These are phyloP conservation scores for Zalerion maritima DNA, from an alignment of 495 filamentous ascomycete species.

Conservation along the genomic window DNA sequence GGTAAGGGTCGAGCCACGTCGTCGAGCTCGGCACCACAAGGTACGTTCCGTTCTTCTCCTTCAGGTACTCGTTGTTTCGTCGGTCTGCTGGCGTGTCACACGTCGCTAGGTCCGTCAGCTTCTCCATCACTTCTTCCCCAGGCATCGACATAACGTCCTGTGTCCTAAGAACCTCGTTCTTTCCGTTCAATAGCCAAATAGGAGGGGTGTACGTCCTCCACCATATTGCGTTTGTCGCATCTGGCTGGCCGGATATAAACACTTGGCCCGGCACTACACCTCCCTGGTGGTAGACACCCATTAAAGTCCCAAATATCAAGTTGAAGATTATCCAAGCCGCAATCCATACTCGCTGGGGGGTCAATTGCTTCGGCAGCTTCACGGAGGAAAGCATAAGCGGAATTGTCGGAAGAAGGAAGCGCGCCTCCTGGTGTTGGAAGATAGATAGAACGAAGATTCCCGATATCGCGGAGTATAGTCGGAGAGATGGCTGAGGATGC, in stretches of 20 bases:
- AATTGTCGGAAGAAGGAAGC: slow-evolving; percentile 78
- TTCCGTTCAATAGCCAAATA: slow-evolving; percentile 74
- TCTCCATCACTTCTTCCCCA: slow-evolving; percentile 41
- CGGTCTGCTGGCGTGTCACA: slow-evolving; percentile 41
- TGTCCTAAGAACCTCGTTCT: slow-evolving; percentile 52
- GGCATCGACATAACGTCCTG: slow-evolving; percentile 71
- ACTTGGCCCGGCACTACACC: slow-evolving; percentile 76
- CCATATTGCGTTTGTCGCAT: slow-evolving; percentile 66
- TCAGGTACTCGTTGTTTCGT: slow-evolving; percentile 32
- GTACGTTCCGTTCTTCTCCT: slow-evolving; percentile 41
- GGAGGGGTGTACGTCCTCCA: slow-evolving; percentile 98
- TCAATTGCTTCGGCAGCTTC: slow-evolving; percentile 45
- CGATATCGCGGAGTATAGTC: slow-evolving; percentile 63
- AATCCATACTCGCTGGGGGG: slow-evolving; percentile 40
- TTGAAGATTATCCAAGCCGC: slow-evolving; percentile 75
- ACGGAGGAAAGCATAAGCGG: slow-evolving; percentile 81
- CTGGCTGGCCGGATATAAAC: slow-evolving; percentile 40
- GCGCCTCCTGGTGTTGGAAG: slow-evolving; percentile 87
- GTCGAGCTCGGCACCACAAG: slow-evolving; percentile 60
- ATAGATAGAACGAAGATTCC: slow-evolving; percentile 67
- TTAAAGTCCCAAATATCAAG: slow-evolving; percentile 55
- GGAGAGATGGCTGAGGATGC: slow-evolving; percentile 38
- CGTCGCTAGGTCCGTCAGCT: slow-evolving; percentile 40
- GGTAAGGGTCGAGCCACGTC: slow-evolving; percentile 52
- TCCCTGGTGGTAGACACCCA: slow-evolving; percentile 91